Evolutionary conservation across 139 green algal species (phyloP).

Genomic region (Chlamydomonas asymmetrica): DNA sequence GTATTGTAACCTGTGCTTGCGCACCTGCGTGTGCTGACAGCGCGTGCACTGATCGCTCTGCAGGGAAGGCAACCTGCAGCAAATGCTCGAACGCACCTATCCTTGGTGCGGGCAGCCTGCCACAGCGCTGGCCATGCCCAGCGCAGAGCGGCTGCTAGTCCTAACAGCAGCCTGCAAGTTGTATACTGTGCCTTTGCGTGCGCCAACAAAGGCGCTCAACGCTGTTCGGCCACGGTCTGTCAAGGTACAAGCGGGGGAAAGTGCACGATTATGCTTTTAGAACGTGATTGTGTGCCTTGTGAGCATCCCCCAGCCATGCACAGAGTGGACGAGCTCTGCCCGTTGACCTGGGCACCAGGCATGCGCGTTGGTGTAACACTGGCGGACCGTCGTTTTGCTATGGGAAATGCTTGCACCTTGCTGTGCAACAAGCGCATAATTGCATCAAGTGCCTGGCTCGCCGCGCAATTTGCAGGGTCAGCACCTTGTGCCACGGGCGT

Average conservation of each 20-base stretch:
- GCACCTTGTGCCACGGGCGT: too few species aligned
- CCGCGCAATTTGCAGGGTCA: too few species aligned
- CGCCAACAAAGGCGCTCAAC: not conserved
- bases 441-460: too few species aligned
- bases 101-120: not conserved
- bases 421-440: too few species aligned
- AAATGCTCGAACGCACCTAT: not conserved
- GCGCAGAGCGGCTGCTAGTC: not conserved
- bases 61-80: not conserved
- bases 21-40: not conserved
- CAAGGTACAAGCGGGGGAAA: not conserved
- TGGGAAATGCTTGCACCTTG: too few species aligned
- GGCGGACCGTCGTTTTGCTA: too few species aligned
- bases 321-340: too few species aligned
- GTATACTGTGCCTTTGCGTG: not conserved
- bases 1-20: not conserved
- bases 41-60: not conserved
- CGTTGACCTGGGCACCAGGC: too few species aligned
- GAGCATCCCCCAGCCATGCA: too few species aligned
- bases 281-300: too few species aligned
- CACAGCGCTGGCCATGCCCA: conserved; percentile 1
- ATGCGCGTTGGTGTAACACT: too few species aligned
- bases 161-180: conserved; percentile 1
- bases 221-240: not conserved
- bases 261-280: not conserved